Percentiles rank a stretch among this genome's conserved stretches.
Conservation (phyloP, 2,329 filamentous ascomycete genomes). For the Beauveria sp. region DNA sequence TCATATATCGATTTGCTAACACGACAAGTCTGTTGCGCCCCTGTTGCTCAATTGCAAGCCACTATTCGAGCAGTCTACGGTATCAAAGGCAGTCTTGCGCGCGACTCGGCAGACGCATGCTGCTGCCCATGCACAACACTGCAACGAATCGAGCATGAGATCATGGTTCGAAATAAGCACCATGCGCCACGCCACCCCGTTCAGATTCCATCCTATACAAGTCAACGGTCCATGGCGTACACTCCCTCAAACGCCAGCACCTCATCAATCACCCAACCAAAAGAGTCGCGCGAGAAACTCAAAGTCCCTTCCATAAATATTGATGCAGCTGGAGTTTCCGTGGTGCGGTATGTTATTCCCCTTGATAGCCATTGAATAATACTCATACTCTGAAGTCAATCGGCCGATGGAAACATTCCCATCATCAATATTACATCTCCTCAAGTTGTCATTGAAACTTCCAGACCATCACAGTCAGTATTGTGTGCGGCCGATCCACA, state of each 20-base stretch:
- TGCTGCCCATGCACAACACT: constrained; percentile 23
- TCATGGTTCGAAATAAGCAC: constrained; percentile 21
- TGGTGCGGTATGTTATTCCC: background rate
- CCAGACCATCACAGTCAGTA: background rate
- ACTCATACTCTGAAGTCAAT: background rate
- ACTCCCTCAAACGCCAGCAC: background rate
- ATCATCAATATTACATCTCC: constrained; percentile 5
- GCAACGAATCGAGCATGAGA: constrained; percentile 25
- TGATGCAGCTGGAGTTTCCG: background rate
- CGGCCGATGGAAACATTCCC: background rate
- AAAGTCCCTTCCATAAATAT: background rate
- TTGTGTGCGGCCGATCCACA: background rate
- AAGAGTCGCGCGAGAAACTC: background rate
- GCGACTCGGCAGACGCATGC: constrained; percentile 21
- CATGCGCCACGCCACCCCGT: constrained; percentile 1
- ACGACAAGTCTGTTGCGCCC: constrained; percentile 23
- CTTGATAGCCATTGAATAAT: background rate
- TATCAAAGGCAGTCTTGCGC: constrained; percentile 20
- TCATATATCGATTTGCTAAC: background rate
- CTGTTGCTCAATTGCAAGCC: constrained; percentile 23
- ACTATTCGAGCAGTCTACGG: constrained; percentile 25
- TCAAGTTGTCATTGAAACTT: background rate
- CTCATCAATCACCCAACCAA: background rate
- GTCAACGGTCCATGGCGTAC: background rate
- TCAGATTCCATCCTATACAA: background rate